Conservation (phyloP, 441 rosid species). For the Mallotus japonicus region DNA sequence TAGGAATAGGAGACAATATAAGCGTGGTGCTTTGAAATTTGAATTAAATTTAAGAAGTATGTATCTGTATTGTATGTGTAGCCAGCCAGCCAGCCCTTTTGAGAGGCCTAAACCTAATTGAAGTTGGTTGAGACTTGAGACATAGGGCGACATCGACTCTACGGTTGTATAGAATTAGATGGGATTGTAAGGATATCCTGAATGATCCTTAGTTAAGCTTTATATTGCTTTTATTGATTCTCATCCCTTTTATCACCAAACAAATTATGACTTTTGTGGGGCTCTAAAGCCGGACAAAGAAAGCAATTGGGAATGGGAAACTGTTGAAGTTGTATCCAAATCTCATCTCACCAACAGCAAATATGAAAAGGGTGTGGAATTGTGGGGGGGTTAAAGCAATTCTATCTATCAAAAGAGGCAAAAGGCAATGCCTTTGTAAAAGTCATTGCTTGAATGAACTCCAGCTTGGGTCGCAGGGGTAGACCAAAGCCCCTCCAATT, state of each 20-base stretch:
- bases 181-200: constrained; percentile 31
- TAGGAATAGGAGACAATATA: neutral
- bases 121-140: neutral
- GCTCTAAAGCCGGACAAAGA: neutral
- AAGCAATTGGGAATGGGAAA: neutral
- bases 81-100: neutral
- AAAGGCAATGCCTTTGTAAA: constrained; percentile 45
- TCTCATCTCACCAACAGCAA: neutral
- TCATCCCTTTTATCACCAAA: too few species aligned
- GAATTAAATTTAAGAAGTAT: too few species aligned
- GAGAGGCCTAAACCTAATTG: neutral
- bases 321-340: neutral
- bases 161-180: neutral
- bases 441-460: constrained; percentile 47
- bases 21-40: neutral
- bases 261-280: too few species aligned
- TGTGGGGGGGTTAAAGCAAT: constrained; percentile 3
- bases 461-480: constrained; percentile 36
- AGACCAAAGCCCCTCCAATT: too few species aligned
- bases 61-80: too few species aligned
- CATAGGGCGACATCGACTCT: too few species aligned
- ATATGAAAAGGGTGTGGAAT: constrained; percentile 11
- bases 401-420: constrained; percentile 18
- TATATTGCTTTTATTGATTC: too few species aligned
- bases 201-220: constrained; percentile 1